Evolutionary conservation across 2,329 filamentous ascomycete species (phyloP).

Genomic region (Diaporthe citrichinensis): DNA sequence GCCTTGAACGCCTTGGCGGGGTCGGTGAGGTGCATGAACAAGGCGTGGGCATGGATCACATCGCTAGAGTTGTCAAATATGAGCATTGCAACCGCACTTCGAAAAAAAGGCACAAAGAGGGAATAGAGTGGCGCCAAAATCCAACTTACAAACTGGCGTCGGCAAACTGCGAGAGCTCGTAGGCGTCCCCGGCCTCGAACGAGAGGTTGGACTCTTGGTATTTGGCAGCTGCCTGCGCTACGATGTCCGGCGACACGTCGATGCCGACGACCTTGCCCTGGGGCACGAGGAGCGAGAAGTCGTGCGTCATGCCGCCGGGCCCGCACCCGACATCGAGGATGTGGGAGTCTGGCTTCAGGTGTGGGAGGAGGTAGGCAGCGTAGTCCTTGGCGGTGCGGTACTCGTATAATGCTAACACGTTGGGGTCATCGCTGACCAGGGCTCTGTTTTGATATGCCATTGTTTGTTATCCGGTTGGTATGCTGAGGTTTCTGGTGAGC

Average conservation of each 20-base stretch:
- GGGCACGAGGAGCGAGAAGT: slow-evolving; percentile 55
- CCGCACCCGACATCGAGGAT: slow-evolving; percentile 63
- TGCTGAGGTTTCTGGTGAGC: neutral
- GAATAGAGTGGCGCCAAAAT: too few relatives aligned
- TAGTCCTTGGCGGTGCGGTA: slow-evolving; percentile 58
- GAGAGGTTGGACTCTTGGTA: slow-evolving; percentile 48
- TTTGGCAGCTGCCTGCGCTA: slow-evolving; percentile 41
- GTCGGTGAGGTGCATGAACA: slow-evolving; percentile 68
- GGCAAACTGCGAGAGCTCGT: slow-evolving; percentile 51
- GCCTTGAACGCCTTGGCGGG: slow-evolving; percentile 64
- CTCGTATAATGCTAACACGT: neutral
- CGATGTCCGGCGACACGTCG: slow-evolving; percentile 50
- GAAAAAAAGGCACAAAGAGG: too few relatives aligned
- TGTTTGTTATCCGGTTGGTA: neutral
- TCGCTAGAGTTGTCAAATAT: slow-evolving; percentile 52
- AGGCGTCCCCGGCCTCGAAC: slow-evolving; percentile 51
- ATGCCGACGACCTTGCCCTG: slow-evolving; percentile 54
- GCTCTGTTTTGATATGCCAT: neutral
- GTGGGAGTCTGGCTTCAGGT: slow-evolving; percentile 51
- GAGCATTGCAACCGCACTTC: neutral
- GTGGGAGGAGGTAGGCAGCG: slow-evolving; percentile 57
- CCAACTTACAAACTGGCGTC: slow-evolving; percentile 59
- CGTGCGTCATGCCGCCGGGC: slow-evolving; percentile 60
- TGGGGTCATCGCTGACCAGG: neutral
- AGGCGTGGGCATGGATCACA: slow-evolving; percentile 71